Conservation (phyloP, 2,329 filamentous ascomycete species). For the Aspergillus sp. region DNA sequence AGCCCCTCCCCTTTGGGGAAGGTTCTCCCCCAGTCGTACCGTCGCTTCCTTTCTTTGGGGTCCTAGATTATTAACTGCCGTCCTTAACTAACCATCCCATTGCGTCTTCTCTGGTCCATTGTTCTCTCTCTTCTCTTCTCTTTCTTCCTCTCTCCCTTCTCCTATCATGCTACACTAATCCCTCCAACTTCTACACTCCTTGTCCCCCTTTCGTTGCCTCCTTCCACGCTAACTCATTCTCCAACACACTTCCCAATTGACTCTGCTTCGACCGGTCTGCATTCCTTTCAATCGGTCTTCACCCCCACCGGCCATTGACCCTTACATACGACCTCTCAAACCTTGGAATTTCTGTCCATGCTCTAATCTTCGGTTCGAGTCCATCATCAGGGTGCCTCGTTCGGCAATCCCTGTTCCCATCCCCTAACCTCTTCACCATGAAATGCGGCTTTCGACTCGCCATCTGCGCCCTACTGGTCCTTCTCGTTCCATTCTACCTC, state of each 20-base stretch:
- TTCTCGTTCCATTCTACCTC: constrained; percentile 28
- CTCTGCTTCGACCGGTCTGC: not conserved
- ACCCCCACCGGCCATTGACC: not conserved
- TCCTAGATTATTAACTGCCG: too few relatives aligned
- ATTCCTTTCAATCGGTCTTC: not conserved
- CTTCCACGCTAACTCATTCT: not conserved
- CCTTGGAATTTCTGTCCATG: not conserved
- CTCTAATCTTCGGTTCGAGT: not conserved
- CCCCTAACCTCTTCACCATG: constrained; percentile 21
- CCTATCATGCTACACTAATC: not conserved
- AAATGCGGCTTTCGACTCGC: constrained; percentile 28
- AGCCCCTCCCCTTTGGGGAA: too few relatives aligned
- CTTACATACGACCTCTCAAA: not conserved
- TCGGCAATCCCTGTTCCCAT: not conserved
- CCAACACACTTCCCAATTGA: too few relatives aligned
- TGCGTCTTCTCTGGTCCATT: not conserved
- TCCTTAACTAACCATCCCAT: too few relatives aligned
- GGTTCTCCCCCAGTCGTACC: too few relatives aligned
- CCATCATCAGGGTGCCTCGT: not conserved
- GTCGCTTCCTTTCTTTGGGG: too few relatives aligned
- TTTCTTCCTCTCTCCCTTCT: not conserved
- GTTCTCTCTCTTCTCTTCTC: not conserved
- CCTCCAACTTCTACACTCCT: not conserved
- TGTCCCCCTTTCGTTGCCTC: not conserved
- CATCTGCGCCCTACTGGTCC: constrained; percentile 20